Percentiles rank a stretch among this genome's conserved stretches.
phyloP scores from a whole-genome alignment of 1,284 basidiomycete genomes.

The Inonotus hispidus region DNA sequence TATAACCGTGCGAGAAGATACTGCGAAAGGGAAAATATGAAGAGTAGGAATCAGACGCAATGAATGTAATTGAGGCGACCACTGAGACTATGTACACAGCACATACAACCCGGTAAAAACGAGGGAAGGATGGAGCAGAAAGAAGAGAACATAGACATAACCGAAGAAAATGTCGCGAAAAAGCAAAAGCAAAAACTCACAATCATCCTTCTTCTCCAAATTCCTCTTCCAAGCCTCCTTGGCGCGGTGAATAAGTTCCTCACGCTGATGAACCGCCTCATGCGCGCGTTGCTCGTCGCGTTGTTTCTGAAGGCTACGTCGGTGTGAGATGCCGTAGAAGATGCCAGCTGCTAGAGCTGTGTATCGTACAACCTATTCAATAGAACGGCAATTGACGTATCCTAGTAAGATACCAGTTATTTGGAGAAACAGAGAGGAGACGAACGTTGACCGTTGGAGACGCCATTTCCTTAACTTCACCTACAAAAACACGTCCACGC shows the following conservation, averaged over 20 bases:
- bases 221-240: slow-evolving; percentile 88
- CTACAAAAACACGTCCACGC: not conserved
- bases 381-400: too few species aligned
- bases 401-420: too few species aligned
- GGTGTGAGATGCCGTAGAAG: slow-evolving; percentile 90
- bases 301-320: slow-evolving; percentile 81
- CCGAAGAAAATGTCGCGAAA: not conserved
- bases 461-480: slow-evolving; percentile 35
- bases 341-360: slow-evolving; percentile 87
- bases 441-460: slow-evolving; percentile 62
- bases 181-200: slow-evolving; percentile 35
- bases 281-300: slow-evolving; percentile 70
- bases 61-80: too few species aligned
- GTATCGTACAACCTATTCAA: slow-evolving; percentile 92
- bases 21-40: not conserved
- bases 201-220: slow-evolving; percentile 48
- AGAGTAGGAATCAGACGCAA: not conserved
- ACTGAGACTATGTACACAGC: too few species aligned
- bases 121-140: not conserved
- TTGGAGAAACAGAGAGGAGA: slow-evolving; percentile 7
- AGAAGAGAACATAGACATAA: not conserved
- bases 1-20: too few species aligned
- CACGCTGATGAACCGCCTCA: slow-evolving; percentile 65
- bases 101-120: not conserved
- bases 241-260: slow-evolving; percentile 80